phyloP scores from a whole-genome alignment of 2,329 filamentous ascomycete genomes.

The Myriosclerotinia curreyana region DNA sequence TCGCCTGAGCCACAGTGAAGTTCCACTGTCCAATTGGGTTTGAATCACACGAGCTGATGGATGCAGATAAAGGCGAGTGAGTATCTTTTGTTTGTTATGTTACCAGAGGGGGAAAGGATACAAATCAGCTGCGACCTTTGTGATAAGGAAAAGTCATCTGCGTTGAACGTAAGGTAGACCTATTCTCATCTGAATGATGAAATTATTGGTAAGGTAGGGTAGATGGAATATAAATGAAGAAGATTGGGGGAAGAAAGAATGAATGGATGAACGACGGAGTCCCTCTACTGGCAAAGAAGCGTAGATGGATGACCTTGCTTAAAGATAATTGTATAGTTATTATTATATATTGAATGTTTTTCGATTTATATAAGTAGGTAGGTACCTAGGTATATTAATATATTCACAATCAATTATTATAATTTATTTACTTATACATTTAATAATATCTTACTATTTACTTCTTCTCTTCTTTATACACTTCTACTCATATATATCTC shows the following conservation, averaged over 20 bases:
- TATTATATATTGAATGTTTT: too few relatives aligned
- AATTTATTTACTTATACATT: too few relatives aligned
- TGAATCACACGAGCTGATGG: constrained; percentile 31
- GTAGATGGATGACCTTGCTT: too few relatives aligned
- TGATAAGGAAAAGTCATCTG: constrained; percentile 32
- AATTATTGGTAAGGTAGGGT: neutral
- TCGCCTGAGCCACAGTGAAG: constrained; percentile 25
- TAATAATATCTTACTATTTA: too few relatives aligned
- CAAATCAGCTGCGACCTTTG: constrained; percentile 30
- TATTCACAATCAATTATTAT: too few relatives aligned
- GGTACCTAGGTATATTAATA: too few relatives aligned
- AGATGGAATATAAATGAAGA: neutral
- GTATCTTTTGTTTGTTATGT: constrained; percentile 14
- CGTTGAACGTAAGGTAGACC: constrained; percentile 18
- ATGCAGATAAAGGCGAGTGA: constrained; percentile 26
- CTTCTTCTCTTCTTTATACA: neutral
- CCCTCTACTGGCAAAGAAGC: too few relatives aligned
- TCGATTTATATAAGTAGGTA: too few relatives aligned
- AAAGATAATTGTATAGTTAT: too few relatives aligned
- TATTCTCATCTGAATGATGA: neutral
- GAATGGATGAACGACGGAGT: neutral
- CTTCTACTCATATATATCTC: too few relatives aligned
- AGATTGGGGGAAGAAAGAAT: neutral
- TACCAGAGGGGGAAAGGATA: constrained; percentile 7
- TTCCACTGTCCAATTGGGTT: too few relatives aligned